Percentiles rank a stretch among this genome's conserved stretches.
These are phyloP conservation scores for Sinapis alba DNA, from an alignment of 441 rosid species.

Conservation along the genomic window DNA sequence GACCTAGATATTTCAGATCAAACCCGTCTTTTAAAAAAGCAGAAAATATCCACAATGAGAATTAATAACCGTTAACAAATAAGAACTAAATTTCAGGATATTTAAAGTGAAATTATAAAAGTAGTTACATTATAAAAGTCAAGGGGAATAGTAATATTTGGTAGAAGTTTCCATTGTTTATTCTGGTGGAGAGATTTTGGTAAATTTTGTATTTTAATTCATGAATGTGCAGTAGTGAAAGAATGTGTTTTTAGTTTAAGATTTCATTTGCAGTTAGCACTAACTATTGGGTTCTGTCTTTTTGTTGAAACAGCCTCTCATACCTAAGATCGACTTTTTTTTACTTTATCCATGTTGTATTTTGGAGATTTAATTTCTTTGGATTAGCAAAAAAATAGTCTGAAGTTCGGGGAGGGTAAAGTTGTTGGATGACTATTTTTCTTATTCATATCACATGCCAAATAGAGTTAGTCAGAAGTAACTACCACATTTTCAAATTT, in stretches of 20 bases:
- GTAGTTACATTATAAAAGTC: no score
- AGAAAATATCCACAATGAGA: no score
- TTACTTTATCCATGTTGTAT: not conserved
- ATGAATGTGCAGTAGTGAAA: not conserved
- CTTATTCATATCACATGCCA: not conserved
- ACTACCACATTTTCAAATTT: no score
- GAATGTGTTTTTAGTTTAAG: not conserved
- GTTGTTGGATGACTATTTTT: not conserved
- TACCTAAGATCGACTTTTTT: not conserved
- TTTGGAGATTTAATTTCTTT: not conserved
- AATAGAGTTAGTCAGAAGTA: no score
- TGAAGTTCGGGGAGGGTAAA: not conserved
- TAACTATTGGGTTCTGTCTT: not conserved
- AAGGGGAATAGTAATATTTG: no score
- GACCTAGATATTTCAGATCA: no score
- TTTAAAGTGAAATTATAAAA: no score
- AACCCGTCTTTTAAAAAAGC: no score
- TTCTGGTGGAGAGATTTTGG: not conserved
- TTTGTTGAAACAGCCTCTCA: not conserved
- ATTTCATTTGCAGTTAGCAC: not conserved
- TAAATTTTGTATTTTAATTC: not conserved
- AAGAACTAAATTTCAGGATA: no score
- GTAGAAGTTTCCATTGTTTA: no score
- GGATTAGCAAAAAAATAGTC: not conserved
- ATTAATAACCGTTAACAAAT: no score